Base-by-base conservation (phyloP, 345 rosid species). In the Pseudoturritis turrita region DNA sequence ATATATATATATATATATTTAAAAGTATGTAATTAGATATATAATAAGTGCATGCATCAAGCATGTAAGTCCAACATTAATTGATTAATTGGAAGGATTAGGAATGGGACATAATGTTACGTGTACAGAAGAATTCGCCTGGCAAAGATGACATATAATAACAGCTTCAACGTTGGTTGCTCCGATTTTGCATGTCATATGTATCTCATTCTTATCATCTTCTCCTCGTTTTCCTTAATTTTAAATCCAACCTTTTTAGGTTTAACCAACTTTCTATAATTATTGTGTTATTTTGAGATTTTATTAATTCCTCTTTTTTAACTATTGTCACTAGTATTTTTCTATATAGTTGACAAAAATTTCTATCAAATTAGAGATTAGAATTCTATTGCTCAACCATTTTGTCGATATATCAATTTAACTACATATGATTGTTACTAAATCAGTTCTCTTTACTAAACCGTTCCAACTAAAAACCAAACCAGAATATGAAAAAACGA, bases 61-160 rank as follows among this genome's bases (percentile, higher is more conserved):
- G 71, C 71, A 73, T 63, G 76, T 35, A 72, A 54, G 59, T 64
- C 65, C 25, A 64, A 73, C 18, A 36, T 14, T 56, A 56, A 46
- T 65, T 46, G 44, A 73, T 46, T 65, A 65, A 57, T 65, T 65
- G 21, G 60, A 45, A 18, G 10, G 55, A 49, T 46, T 55, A 46
- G 43, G 51, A 41, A 57, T 23, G 25, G 50, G 12, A 12, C 71
- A 65, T 52, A 66, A 52, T 66, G 33, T 59, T 67, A 65, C 26
- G 61, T 74, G 21, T 22, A 59, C 68, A 66, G 72, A 61, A 39
- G 25, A 40, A 61, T n/a, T 67, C 40, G 44, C 7, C 73, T 67
- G 73, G 68, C 78, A 67, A 66, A 41, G 68, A 67, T 59, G 59
- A 74, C 60, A 59, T 67, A 45, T 29, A 66, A 21, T 74, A 59